Percentiles rank a stretch among this genome's conserved stretches.
Conservation (phyloP, 2,329 filamentous ascomycete species). For the Colletotrichum ledebouriae region DNA sequence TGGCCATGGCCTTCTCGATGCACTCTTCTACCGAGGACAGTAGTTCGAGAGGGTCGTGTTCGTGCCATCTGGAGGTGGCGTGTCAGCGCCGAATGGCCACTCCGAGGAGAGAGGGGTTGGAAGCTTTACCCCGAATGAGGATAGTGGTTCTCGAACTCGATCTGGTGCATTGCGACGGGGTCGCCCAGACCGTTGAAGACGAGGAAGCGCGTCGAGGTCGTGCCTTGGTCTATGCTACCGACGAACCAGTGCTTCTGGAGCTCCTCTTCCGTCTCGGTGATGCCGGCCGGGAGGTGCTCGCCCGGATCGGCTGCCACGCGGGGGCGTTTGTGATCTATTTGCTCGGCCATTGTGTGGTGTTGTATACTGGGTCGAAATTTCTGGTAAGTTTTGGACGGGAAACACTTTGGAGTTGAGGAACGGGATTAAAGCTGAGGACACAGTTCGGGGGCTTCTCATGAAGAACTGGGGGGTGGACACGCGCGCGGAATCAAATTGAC, state of each 20-base stretch:
- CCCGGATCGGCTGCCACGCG: slow-evolving; percentile 34
- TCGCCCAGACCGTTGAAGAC: slow-evolving; percentile 87
- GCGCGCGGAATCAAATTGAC: slow-evolving; percentile 20
- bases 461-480: slow-evolving; percentile 25
- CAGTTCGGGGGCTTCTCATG: neutral
- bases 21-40: slow-evolving; percentile 82
- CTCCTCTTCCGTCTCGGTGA: slow-evolving; percentile 51
- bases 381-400: neutral
- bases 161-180: slow-evolving; percentile 85
- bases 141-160: slow-evolving; percentile 88
- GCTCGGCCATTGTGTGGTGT: slow-evolving; percentile 33
- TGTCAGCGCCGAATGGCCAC: neutral
- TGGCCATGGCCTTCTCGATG: slow-evolving; percentile 80
- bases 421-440: slow-evolving; percentile 6
- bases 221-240: slow-evolving; percentile 91
- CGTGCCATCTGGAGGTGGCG: slow-evolving; percentile 78
- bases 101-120: neutral
- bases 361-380: neutral
- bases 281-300: slow-evolving; percentile 49
- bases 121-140: slow-evolving; percentile 82
- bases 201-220: slow-evolving; percentile 89
- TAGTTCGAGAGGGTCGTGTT: slow-evolving; percentile 86
- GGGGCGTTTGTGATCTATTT: slow-evolving; percentile 34
- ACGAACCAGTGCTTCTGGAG: slow-evolving; percentile 72
- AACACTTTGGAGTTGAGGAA: neutral